These are phyloP conservation scores for Truncatella angustata DNA, from an alignment of 2,329 filamentous ascomycete species.

Conservation along the genomic window DNA sequence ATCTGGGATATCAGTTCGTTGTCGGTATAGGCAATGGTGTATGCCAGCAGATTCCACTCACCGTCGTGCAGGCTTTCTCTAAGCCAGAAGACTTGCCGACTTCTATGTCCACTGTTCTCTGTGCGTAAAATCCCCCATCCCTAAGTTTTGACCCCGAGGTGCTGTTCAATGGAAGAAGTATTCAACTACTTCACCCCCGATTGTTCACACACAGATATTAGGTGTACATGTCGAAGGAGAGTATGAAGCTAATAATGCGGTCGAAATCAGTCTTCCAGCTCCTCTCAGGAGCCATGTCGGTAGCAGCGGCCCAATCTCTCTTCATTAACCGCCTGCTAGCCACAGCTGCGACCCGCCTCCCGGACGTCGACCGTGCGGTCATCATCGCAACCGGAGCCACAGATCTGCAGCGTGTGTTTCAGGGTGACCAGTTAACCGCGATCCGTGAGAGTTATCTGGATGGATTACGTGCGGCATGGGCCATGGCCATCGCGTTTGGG, in stretches of 20 bases:
- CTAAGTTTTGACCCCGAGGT: neutral
- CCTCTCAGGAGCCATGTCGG: constrained; percentile 39
- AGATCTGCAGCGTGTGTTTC: constrained; percentile 48
- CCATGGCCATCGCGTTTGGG: constrained; percentile 43
- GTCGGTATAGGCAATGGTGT: constrained; percentile 19
- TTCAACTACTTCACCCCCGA: too few relatives aligned
- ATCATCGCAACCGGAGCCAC: constrained; percentile 44
- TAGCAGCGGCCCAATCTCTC: constrained; percentile 36
- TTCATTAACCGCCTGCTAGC: constrained; percentile 31
- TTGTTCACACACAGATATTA: too few relatives aligned
- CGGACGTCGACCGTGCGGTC: constrained; percentile 25
- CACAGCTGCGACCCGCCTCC: constrained; percentile 21
- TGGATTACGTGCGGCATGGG: constrained; percentile 58
- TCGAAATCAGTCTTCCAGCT: constrained; percentile 36
- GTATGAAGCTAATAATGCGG: too few relatives aligned
- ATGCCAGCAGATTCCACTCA: constrained; percentile 34
- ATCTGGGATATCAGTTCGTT: constrained; percentile 27
- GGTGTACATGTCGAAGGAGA: too few relatives aligned
- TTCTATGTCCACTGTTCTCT: constrained; percentile 17
- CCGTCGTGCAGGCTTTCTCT: constrained; percentile 31
- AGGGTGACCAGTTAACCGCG: constrained; percentile 40
- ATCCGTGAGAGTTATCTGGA: constrained; percentile 59
- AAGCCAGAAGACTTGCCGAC: constrained; percentile 31
- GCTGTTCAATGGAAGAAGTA: constrained; percentile 2
- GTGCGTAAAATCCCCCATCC: neutral